Base-by-base conservation (phyloP, 2,329 filamentous ascomycete species). In the Aspergillus novofumigatus region DNA sequence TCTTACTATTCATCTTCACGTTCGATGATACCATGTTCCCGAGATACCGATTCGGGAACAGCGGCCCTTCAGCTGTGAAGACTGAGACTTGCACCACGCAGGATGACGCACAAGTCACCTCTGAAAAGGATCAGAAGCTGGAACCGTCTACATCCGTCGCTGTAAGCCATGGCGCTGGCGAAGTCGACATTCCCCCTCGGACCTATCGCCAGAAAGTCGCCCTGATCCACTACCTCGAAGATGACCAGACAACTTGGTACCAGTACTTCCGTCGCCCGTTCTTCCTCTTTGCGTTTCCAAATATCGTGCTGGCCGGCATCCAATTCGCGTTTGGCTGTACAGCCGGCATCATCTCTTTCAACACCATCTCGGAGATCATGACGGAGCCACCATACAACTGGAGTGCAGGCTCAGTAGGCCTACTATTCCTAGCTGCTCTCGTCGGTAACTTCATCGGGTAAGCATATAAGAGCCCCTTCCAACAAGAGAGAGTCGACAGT, bases 321-420 rank as follows among this genome's bases (percentile, higher is more conserved):
- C 75, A 75, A 57, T 76, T 76, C 49, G 74, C 73, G 0, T 74
- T 78, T 50, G 74, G 75, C 10, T 72, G 72, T 54, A 77, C 74
- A 1, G 74, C 72, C 0, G 72, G 72, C 3, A 74, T 76, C 41
- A 70, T 77, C 8, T 72, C 70, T 17, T 76, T 76, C 66, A 75
- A 71, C 60, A 75, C 71, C 20, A 70, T 70, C 44, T 70, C 68
- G 0, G 68, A 69, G 45, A 70, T 70, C 23, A 73, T 75, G 66
- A 74, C 72, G 2, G 67, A 71, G n/a, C 57, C 68, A 2, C 72
- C 72, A 0, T 74, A 75, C 53, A 65, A 70, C 47, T 75, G 70
- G 68, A 69, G 65, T 35, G 67, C 70, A 0, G 70, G 71, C 0
- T 66, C 70, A 1, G 69, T 71, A 0, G 73, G 66, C 0, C 49